Conservation (phyloP, 2,329 filamentous ascomycete genomes). For the Hymenoscyphus occultus region DNA sequence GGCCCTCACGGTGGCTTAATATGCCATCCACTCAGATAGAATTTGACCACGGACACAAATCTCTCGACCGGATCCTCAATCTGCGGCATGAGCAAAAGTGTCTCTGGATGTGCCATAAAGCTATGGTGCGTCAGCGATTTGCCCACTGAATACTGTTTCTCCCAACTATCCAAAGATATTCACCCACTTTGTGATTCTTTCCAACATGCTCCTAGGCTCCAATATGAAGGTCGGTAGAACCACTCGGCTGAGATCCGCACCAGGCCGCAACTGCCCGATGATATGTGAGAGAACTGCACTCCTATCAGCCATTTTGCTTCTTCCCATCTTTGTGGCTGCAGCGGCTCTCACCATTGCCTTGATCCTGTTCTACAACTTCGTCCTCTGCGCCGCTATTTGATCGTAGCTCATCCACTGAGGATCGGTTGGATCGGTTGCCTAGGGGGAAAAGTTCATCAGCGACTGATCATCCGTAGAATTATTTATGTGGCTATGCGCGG, state of each 20-base stretch:
- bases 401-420: slow-evolving; percentile 35
- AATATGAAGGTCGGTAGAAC: slow-evolving; percentile 97
- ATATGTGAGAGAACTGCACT: slow-evolving; percentile 84
- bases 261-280: slow-evolving; percentile 93
- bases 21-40: slow-evolving; percentile 98
- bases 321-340: background rate
- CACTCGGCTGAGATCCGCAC: slow-evolving; percentile 90
- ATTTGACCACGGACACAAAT: slow-evolving; percentile 95
- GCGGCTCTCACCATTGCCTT: slow-evolving; percentile 76
- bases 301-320: slow-evolving; percentile 22
- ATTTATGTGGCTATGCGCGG: background rate
- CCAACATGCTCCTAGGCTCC: slow-evolving; percentile 95
- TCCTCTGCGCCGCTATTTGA: slow-evolving; percentile 58
- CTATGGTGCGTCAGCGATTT: slow-evolving; percentile 45
- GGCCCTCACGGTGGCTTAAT: slow-evolving; percentile 85
- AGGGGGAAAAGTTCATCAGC: background rate
- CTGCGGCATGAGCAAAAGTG: slow-evolving; percentile 79
- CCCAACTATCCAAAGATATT: background rate
- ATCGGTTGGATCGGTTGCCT: slow-evolving; percentile 45
- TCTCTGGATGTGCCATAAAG: slow-evolving; percentile 99
- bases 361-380: slow-evolving; percentile 81
- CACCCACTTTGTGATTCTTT: slow-evolving; percentile 93
- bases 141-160: background rate
- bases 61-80: slow-evolving; percentile 86
- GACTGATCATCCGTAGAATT: background rate